Percentiles rank a stretch among this genome's conserved stretches.
phyloP scores from a whole-genome alignment of 2,329 filamentous ascomycete genomes.

The Penicillium sclerotigenum region DNA sequence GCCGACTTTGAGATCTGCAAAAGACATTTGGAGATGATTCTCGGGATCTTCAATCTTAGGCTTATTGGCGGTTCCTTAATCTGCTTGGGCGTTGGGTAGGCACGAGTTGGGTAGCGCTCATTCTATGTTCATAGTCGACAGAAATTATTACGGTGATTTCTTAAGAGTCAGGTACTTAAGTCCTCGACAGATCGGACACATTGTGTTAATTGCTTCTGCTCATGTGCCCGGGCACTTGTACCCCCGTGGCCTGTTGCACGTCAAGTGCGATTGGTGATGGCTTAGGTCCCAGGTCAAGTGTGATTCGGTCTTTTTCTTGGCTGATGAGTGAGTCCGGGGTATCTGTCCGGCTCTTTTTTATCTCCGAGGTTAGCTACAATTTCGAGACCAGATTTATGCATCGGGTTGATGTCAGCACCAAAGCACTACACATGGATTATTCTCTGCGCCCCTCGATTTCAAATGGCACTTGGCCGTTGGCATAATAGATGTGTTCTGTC shows the following conservation, averaged over 20 bases:
- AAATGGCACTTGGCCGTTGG: background rate
- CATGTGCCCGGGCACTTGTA: background rate
- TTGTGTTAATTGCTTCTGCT: background rate
- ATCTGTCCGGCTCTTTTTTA: background rate
- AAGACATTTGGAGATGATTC: background rate
- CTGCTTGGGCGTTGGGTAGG: background rate
- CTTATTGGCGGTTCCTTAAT: background rate
- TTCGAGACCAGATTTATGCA: background rate
- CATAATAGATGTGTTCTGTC: background rate
- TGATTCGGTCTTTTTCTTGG: background rate
- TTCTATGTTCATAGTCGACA: background rate
- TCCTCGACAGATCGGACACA: background rate
- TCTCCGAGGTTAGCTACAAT: background rate
- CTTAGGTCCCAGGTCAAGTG: background rate
- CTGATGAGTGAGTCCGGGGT: background rate
- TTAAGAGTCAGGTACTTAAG: background rate
- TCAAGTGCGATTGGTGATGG: background rate
- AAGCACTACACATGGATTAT: background rate
- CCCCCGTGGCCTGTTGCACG: background rate
- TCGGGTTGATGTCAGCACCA: background rate
- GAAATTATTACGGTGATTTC: background rate
- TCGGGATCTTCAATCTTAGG: background rate
- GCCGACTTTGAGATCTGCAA: conserved; percentile 7
- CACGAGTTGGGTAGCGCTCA: background rate
- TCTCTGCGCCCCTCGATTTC: background rate